phyloP scores from a whole-genome alignment of 352 stramenopile genomes.

The Pythium vanterpoolii region DNA sequence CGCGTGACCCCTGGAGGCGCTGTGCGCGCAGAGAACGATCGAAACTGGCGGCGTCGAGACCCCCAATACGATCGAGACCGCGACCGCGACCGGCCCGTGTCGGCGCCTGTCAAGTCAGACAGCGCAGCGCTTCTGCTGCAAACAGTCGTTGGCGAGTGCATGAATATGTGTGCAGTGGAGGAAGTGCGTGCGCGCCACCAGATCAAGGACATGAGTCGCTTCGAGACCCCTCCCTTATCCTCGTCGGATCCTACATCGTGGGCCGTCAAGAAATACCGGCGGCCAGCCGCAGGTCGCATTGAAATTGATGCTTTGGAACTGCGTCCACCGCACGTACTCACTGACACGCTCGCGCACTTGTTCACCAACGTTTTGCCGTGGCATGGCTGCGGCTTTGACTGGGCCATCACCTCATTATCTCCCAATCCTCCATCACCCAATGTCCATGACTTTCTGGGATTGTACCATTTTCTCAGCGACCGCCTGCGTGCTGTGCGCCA shows the following conservation, averaged over 20 bases:
- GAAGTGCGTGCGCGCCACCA: slow-evolving; percentile 12
- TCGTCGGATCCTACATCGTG: not conserved
- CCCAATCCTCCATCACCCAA: not conserved
- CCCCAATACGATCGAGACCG: not conserved
- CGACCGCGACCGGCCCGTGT: not conserved
- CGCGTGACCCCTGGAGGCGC: not conserved
- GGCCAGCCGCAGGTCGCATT: slow-evolving; percentile 21
- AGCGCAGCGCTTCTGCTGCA: not conserved
- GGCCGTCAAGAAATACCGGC: slow-evolving; percentile 28
- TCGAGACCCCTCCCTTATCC: slow-evolving; percentile 10
- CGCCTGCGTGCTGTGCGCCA: slow-evolving; percentile 67
- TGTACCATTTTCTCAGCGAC: slow-evolving; percentile 75
- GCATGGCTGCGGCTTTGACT: slow-evolving; percentile 21
- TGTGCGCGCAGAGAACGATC: not conserved
- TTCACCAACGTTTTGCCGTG: slow-evolving; percentile 14
- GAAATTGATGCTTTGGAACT: slow-evolving; percentile 17
- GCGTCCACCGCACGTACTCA: slow-evolving; percentile 11
- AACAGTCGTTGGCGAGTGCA: slow-evolving; percentile 7
- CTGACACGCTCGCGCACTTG: slow-evolving; percentile 14
- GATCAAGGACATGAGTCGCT: slow-evolving; percentile 27
- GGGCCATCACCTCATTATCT: not conserved
- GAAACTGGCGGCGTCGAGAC: not conserved
- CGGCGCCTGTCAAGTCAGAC: not conserved
- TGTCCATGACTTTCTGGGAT: slow-evolving; percentile 39
- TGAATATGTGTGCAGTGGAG: slow-evolving; percentile 18